phyloP scores from a whole-genome alignment of 2,329 filamentous ascomycete species.

The Trichoderma sp. region DNA sequence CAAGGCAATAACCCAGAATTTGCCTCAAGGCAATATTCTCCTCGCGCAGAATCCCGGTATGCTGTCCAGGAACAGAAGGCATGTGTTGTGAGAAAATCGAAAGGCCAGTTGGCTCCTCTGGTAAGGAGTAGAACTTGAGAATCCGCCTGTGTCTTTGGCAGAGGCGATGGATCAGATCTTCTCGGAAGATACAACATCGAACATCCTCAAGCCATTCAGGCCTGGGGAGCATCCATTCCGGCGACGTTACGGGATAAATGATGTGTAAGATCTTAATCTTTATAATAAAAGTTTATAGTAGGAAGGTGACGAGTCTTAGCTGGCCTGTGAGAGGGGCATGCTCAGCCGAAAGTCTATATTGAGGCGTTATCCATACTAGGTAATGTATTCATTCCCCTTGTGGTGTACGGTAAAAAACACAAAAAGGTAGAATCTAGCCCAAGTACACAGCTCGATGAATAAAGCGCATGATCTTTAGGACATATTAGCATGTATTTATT shows the following conservation, averaged over 20 bases:
- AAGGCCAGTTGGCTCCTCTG: background rate
- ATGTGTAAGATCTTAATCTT: background rate
- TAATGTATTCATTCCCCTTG: too few species aligned
- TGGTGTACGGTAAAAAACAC: too few species aligned
- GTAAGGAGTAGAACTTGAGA: background rate
- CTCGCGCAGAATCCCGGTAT: conserved; percentile 27
- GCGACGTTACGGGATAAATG: background rate
- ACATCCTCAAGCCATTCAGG: background rate
- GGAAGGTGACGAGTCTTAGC: too few species aligned
- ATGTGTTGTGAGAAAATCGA: background rate
- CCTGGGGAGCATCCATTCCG: background rate
- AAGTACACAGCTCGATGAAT: too few species aligned
- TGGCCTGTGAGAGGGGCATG: too few species aligned
- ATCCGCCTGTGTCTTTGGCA: background rate
- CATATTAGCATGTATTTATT: too few species aligned
- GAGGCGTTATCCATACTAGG: too few species aligned
- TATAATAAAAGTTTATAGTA: too few species aligned
- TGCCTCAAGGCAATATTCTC: conserved; percentile 27
- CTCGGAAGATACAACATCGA: background rate
- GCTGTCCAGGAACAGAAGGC: conserved; percentile 3
- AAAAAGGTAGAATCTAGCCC: too few species aligned
- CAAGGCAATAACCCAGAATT: conserved; percentile 24
- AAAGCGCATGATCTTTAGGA: too few species aligned
- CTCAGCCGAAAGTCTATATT: too few species aligned
- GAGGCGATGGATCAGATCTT: background rate